Conservation (phyloP, 192 early-diverging fungal genomes). For the Allomyces macrogynus region DNA sequence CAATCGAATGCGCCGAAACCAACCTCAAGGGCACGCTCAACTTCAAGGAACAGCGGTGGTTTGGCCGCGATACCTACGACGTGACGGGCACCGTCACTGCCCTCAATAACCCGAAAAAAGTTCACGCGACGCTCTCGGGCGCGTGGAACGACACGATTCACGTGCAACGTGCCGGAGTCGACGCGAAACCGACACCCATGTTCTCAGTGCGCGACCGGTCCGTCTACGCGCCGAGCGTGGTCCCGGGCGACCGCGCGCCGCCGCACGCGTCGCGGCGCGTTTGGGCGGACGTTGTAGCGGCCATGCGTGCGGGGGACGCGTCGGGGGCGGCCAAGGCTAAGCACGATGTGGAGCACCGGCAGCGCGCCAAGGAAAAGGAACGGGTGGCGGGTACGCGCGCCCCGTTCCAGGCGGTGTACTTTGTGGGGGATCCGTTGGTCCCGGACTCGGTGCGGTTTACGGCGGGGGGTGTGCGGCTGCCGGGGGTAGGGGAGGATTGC, state of each 20-base stretch:
- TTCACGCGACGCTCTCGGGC: not conserved
- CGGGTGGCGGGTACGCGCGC: too few relatives aligned
- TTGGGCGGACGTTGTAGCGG: not conserved
- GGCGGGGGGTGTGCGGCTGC: too few relatives aligned
- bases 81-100: not conserved
- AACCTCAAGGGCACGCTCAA: not conserved
- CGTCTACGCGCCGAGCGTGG: too few relatives aligned
- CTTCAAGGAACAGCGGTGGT: not conserved
- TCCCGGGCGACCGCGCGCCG: not conserved
- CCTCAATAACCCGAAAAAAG: not conserved
- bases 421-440: too few relatives aligned
- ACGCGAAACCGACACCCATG: too few relatives aligned
- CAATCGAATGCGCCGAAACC: not conserved
- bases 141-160: not conserved
- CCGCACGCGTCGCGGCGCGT: not conserved
- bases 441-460: too few relatives aligned
- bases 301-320: not conserved
- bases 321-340: not conserved
- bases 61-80: not conserved
- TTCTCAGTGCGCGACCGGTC: too few relatives aligned
- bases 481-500: too few relatives aligned
- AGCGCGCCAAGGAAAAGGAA: not conserved
- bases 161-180: too few relatives aligned
- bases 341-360: not conserved
- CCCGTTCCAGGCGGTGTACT: too few relatives aligned